These are phyloP conservation scores for Salix caprea DNA, from an alignment of 345 rosid species.

Conservation along the genomic window DNA sequence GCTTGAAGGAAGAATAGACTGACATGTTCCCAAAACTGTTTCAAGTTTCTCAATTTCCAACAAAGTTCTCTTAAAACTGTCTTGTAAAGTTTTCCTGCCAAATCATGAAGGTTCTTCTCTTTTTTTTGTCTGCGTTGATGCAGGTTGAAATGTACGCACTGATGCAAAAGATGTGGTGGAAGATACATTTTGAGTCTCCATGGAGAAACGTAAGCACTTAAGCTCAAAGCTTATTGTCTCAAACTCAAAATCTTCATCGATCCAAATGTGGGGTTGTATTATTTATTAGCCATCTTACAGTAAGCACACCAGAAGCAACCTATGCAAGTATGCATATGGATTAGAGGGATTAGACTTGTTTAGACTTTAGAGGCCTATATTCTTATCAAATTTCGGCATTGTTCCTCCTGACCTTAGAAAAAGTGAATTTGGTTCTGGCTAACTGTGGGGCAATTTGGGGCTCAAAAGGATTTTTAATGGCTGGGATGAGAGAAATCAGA, in stretches of 20 bases:
- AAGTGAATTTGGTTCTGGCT: conserved; percentile 10
- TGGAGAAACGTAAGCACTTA: conserved; percentile 33
- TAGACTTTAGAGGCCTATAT: conserved; percentile 35
- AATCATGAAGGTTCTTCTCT: not conserved
- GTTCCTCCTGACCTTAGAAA: conserved; percentile 43
- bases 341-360: conserved; percentile 61
- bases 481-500: conserved; percentile 12
- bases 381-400: conserved; percentile 35
- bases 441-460: conserved; percentile 17
- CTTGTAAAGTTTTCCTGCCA: not conserved
- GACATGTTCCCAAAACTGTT: not conserved
- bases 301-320: conserved; percentile 85
- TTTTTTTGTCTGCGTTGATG: conserved; percentile 3
- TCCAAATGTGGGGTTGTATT: conserved; percentile 45
- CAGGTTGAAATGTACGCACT: conserved; percentile 62
- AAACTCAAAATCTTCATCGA: conserved; percentile 40
- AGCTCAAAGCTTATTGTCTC: conserved; percentile 52
- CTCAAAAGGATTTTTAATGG: conserved; percentile 9
- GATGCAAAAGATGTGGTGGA: conserved; percentile 45
- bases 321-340: conserved; percentile 45
- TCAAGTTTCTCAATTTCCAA: not conserved
- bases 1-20: not conserved
- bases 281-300: conserved; percentile 61
- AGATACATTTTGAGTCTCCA: conserved; percentile 43
- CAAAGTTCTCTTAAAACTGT: not conserved